Evolutionary conservation across 2,329 filamentous ascomycete genomes (phyloP).

Genomic region (Hypoxylon sp.): DNA sequence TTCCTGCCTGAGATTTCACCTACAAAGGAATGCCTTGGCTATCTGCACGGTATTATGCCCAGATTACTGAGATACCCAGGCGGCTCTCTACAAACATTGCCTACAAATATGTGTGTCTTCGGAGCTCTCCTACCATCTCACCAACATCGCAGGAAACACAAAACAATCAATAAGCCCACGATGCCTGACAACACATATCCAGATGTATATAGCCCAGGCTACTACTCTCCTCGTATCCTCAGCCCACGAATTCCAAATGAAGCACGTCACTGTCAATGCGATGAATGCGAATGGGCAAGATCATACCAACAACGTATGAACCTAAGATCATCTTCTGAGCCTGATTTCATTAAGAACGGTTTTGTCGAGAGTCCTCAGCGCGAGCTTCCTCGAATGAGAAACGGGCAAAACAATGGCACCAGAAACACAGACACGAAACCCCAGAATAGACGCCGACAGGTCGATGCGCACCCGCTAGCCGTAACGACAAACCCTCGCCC

Average conservation of each 20-base stretch:
- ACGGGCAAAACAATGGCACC: neutral
- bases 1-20: constrained; percentile 7
- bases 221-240: neutral
- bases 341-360: neutral
- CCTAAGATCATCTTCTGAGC: neutral
- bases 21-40: constrained; percentile 8
- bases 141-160: constrained; percentile 8
- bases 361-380: neutral
- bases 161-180: constrained; percentile 4
- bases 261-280: constrained; percentile 1
- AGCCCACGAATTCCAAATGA: neutral
- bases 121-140: neutral
- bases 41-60: constrained; percentile 4
- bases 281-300: constrained; percentile 6
- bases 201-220: neutral
- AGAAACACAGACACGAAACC: neutral
- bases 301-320: neutral
- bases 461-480: neutral
- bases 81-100: neutral
- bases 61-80: neutral
- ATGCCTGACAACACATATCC: constrained; percentile 8
- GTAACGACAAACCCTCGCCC: neutral
- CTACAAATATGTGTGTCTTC: constrained; percentile 35
- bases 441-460: neutral
- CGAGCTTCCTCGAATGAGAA: neutral